These are phyloP conservation scores for Dianthus caryophyllus DNA, from an alignment of 148 eudicot species.

Conservation along the genomic window DNA sequence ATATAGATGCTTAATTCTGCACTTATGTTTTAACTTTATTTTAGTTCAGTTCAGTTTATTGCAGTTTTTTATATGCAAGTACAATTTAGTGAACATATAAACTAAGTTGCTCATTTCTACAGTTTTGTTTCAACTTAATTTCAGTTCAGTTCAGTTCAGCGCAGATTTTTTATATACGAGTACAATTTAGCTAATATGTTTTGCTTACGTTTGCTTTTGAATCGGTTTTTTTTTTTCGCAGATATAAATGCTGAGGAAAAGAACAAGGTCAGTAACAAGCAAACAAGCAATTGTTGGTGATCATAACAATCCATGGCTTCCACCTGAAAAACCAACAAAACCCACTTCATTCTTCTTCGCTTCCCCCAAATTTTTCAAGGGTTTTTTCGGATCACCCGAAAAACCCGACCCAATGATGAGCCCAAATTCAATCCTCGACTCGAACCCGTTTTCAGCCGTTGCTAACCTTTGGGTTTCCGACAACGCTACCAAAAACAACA, in stretches of 20 bases:
- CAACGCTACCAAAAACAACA: conserved; percentile 23
- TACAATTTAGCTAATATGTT: too few relatives aligned
- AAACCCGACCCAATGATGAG: conserved; percentile 37
- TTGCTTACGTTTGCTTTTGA: not conserved
- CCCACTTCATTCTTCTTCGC: conserved; percentile 51
- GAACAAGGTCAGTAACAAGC: conserved; percentile 54
- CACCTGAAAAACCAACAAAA: conserved; percentile 39
- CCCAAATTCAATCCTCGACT: conserved; percentile 71
- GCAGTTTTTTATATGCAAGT: too few relatives aligned
- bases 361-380: conserved; percentile 54
- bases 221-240: not conserved
- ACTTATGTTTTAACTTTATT: too few relatives aligned
- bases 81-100: too few relatives aligned
- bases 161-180: too few relatives aligned
- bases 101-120: too few relatives aligned
- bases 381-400: conserved; percentile 29
- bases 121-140: too few relatives aligned
- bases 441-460: conserved; percentile 31
- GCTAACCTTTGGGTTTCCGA: conserved; percentile 32
- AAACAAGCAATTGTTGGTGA: conserved; percentile 50
- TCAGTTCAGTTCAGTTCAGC: too few relatives aligned
- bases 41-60: too few relatives aligned
- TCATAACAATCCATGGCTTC: conserved; percentile 34
- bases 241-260: conserved; percentile 66
- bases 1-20: too few relatives aligned